phyloP scores from a whole-genome alignment of 2,329 filamentous ascomycete species.

The Aureobasidium pullulans region DNA sequence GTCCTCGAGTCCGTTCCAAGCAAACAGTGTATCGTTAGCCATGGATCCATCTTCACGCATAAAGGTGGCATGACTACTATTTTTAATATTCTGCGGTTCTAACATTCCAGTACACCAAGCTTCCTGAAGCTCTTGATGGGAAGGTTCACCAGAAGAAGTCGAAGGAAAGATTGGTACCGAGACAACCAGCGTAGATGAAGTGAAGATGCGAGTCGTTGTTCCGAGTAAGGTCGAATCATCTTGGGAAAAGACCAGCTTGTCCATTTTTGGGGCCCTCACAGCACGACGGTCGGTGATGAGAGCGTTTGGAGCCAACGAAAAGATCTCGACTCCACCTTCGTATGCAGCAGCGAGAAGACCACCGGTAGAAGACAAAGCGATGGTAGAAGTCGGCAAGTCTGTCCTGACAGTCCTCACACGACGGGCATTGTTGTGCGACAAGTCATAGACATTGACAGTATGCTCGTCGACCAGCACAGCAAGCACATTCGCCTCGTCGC shows the following conservation, averaged over 20 bases:
- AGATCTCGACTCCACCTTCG: constrained; percentile 78
- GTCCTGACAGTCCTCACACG: constrained; percentile 63
- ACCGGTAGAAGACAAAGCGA: constrained; percentile 73
- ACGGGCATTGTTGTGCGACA: constrained; percentile 56
- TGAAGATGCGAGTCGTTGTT: constrained; percentile 30
- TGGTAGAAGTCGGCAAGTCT: constrained; percentile 69
- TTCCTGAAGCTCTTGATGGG: constrained; percentile 30
- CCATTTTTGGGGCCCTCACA: constrained; percentile 28
- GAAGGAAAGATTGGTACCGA: constrained; percentile 30
- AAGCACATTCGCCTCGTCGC: constrained; percentile 66
- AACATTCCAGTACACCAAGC: constrained; percentile 32
- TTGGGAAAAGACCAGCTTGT: constrained; percentile 29
- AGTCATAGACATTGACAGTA: constrained; percentile 74
- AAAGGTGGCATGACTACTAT: constrained; percentile 31
- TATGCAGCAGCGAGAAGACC: constrained; percentile 80
- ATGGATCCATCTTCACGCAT: constrained; percentile 25
- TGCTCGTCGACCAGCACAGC: constrained; percentile 76
- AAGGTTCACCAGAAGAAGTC: constrained; percentile 23
- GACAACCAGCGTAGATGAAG: constrained; percentile 28
- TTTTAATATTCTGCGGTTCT: constrained; percentile 31
- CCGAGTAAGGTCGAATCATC: constrained; percentile 31
- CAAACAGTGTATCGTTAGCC: constrained; percentile 28
- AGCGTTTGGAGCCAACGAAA: constrained; percentile 59
- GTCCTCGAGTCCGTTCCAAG: constrained; percentile 31
- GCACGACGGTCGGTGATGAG: constrained; percentile 30